Conservation (phyloP, 2,329 filamentous ascomycete genomes). For the Sarocladium brachiariae region DNA sequence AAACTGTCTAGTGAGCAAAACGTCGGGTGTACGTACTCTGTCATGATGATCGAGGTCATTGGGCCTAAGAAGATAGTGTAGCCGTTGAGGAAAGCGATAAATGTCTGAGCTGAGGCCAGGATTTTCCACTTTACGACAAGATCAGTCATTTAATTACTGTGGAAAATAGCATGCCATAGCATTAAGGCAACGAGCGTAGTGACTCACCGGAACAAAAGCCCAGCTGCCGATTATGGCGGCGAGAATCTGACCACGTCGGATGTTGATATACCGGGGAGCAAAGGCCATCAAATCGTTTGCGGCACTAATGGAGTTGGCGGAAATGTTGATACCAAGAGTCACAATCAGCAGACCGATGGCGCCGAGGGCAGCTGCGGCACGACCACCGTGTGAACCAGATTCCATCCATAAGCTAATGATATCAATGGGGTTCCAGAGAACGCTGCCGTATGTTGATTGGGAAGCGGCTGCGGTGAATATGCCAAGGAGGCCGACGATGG, state of each 20-base stretch:
- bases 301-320: slow-evolving; percentile 47
- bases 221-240: slow-evolving; percentile 45
- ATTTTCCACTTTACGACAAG: too few species aligned
- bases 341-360: slow-evolving; percentile 48
- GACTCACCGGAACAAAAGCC: slow-evolving; percentile 54
- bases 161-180: too few species aligned
- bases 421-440: slow-evolving; percentile 41
- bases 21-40: slow-evolving; percentile 60
- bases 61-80: slow-evolving; percentile 54
- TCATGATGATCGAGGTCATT: slow-evolving; percentile 52
- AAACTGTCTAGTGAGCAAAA: slow-evolving; percentile 48
- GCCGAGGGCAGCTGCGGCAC: slow-evolving; percentile 39
- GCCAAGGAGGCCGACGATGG: slow-evolving; percentile 6
- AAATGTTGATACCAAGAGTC: slow-evolving; percentile 51
- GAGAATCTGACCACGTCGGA: slow-evolving; percentile 44
- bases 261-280: slow-evolving; percentile 45
- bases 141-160: too few species aligned
- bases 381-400: slow-evolving; percentile 33
- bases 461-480: slow-evolving; percentile 5
- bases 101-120: slow-evolving; percentile 47
- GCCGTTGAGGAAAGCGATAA: slow-evolving; percentile 60
- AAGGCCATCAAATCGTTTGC: slow-evolving; percentile 44
- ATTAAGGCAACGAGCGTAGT: too few species aligned
- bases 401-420: slow-evolving; percentile 39
- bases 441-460: slow-evolving; percentile 5